phyloP scores from a whole-genome alignment of 108 stramenopile species.

The Nannochloropsis salina region DNA sequence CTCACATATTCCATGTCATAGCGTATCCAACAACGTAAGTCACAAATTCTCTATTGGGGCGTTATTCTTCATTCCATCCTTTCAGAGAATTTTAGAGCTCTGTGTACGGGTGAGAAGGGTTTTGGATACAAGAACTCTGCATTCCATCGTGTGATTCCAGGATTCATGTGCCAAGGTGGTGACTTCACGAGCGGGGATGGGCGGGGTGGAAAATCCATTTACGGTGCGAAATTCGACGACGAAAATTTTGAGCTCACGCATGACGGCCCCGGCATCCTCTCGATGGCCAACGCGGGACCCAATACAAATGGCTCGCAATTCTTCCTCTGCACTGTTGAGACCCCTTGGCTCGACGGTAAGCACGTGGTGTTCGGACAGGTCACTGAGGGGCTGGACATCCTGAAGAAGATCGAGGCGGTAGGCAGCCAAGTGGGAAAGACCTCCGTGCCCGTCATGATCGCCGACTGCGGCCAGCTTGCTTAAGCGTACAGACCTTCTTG shows the following conservation, averaged over 20 bases:
- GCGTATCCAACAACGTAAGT: no score
- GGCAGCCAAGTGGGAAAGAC: conserved; percentile 48
- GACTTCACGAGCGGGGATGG: conserved; percentile 83
- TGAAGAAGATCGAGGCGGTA: conserved; percentile 64
- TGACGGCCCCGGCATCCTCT: conserved; percentile 69
- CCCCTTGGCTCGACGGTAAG: conserved; percentile 89
- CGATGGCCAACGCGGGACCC: conserved; percentile 88
- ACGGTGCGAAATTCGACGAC: conserved; percentile 78
- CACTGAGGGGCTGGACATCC: conserved; percentile 66
- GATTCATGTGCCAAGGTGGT: conserved; percentile 85
- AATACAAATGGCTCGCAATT: conserved; percentile 91
- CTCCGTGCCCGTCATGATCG: conserved; percentile 39
- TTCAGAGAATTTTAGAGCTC: conserved; percentile 50
- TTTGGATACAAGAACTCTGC: conserved; percentile 71
- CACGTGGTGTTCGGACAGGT: conserved; percentile 92
- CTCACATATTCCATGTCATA: no score
- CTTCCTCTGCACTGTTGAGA: conserved; percentile 87
- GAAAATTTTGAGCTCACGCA: conserved; percentile 88
- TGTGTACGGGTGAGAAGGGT: conserved; percentile 50
- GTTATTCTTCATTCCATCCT: not conserved
- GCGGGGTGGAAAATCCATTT: conserved; percentile 82
- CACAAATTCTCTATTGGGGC: no score
- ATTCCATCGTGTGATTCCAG: conserved; percentile 93
- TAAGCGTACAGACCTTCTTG: not conserved
- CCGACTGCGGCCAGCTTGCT: conserved; percentile 53